Evolutionary conservation across 768 basidiomycete species (phyloP).

Genomic region (Piloderma croceum): DNA sequence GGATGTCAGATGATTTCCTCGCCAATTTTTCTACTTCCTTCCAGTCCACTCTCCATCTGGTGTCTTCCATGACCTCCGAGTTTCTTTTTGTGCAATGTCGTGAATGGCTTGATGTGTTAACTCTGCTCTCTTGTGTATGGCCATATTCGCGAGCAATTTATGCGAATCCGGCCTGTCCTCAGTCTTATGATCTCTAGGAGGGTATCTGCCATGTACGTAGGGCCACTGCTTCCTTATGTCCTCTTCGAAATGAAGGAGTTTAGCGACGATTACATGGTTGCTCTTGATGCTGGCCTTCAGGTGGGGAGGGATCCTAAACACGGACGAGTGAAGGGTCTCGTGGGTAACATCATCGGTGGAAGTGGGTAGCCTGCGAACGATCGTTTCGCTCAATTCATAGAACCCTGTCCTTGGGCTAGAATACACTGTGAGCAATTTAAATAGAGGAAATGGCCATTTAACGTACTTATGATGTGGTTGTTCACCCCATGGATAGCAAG

Average conservation of each 20-base stretch:
- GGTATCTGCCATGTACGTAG: conserved; percentile 25
- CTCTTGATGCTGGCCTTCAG: conserved; percentile 31
- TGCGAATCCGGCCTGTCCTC: too few species aligned
- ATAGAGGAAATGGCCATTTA: not conserved
- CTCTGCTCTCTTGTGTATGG: too few species aligned
- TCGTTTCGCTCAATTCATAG: conserved; percentile 39
- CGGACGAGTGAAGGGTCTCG: conserved; percentile 60
- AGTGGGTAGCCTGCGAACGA: conserved; percentile 46
- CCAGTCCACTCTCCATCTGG: too few species aligned
- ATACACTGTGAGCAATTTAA: conserved; percentile 1
- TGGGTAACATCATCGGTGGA: conserved; percentile 40
- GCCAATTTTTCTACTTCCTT: too few species aligned
- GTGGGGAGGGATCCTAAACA: conserved; percentile 33
- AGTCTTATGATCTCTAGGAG: not conserved
- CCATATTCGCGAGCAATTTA: too few species aligned
- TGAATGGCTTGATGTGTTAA: too few species aligned
- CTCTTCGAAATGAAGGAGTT: conserved; percentile 48
- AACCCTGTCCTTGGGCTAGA: conserved; percentile 50
- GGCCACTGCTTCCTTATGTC: conserved; percentile 45
- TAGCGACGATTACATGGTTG: conserved; percentile 40
- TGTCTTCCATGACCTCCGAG: too few species aligned
- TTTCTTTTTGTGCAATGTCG: too few species aligned
- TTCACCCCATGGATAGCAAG: conserved; percentile 54
- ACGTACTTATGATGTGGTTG: conserved; percentile 61
- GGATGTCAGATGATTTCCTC: too few species aligned